phyloP scores from a whole-genome alignment of 2,329 filamentous ascomycete genomes.

The Alternaria sp. region DNA sequence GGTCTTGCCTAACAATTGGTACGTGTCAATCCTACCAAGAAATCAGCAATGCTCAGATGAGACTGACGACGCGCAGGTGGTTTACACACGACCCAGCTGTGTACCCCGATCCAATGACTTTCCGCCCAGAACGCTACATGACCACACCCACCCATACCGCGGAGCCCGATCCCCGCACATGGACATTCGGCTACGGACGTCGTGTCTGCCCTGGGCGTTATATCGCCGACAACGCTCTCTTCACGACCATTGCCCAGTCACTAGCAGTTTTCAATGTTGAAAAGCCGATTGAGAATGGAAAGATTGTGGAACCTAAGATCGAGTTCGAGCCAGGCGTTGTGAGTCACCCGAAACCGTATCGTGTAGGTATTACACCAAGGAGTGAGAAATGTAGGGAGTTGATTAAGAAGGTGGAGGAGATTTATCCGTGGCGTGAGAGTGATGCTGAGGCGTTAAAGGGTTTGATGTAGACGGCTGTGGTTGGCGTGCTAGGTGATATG shows the following conservation, averaged over 20 bases:
- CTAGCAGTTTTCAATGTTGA: conserved; percentile 60
- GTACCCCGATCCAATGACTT: conserved; percentile 52
- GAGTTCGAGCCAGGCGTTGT: conserved; percentile 51
- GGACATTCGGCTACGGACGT: conserved; percentile 55
- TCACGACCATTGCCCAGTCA: conserved; percentile 54
- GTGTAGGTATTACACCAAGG: conserved; percentile 48
- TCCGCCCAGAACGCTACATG: conserved; percentile 58
- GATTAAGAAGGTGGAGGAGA: conserved; percentile 45
- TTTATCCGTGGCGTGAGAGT: conserved; percentile 54
- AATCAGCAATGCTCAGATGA: neutral
- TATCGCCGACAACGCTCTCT: conserved; percentile 55
- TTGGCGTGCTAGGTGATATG: neutral
- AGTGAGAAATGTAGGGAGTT: conserved; percentile 44
- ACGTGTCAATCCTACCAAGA: neutral
- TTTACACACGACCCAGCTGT: conserved; percentile 54
- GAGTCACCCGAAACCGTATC: conserved; percentile 53
- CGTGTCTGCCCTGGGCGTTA: conserved; percentile 56
- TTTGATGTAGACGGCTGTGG: neutral
- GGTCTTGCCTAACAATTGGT: conserved; percentile 54
- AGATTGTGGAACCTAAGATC: conserved; percentile 47
- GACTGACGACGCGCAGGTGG: conserved; percentile 39
- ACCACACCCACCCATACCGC: conserved; percentile 38
- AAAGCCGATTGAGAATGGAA: conserved; percentile 52
- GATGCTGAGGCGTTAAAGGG: conserved; percentile 44
- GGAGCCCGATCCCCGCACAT: conserved; percentile 52